Conservation (phyloP, 371 early-diverging fungal species). For the Mortierella sp. region DNA sequence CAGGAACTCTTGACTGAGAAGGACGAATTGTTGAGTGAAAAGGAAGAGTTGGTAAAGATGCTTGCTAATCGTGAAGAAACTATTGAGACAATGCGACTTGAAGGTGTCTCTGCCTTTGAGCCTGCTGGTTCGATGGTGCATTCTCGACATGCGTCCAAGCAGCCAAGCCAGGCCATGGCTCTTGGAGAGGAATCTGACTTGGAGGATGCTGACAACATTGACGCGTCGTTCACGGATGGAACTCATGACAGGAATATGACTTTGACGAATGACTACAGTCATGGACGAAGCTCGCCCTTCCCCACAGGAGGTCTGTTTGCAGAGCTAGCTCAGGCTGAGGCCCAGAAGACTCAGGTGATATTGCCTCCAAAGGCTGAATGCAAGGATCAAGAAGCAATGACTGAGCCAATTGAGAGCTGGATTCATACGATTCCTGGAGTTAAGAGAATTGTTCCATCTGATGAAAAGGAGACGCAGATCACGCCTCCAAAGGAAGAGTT, state of each 20-base stretch:
- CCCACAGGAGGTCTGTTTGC: conserved; percentile 48
- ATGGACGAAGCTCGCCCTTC: conserved; percentile 37
- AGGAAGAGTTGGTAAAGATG: conserved; percentile 70
- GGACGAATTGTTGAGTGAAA: conserved; percentile 63
- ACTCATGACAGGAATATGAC: conserved; percentile 31
- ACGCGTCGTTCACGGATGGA: not conserved
- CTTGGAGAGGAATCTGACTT: conserved; percentile 11
- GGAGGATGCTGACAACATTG: conserved; percentile 17
- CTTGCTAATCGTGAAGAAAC: conserved; percentile 70
- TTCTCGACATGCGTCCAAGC: conserved; percentile 9
- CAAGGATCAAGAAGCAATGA: conserved; percentile 51
- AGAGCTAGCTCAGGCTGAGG: conserved; percentile 45
- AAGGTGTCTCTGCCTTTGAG: conserved; percentile 38
- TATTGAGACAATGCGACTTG: conserved; percentile 68
- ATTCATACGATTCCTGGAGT: conserved; percentile 46
- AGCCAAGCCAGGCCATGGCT: no score
- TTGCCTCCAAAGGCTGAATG: conserved; percentile 6
- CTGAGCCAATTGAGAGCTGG: conserved; percentile 52
- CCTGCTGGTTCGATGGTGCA: conserved; percentile 9
- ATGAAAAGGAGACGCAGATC: not conserved
- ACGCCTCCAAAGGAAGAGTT: no score
- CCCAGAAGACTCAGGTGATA: conserved; percentile 13
- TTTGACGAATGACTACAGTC: conserved; percentile 26
- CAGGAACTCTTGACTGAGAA: conserved; percentile 38
- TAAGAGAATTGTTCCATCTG: not conserved